phyloP scores from a whole-genome alignment of 768 basidiomycete species.

The Serendipita sp. region DNA sequence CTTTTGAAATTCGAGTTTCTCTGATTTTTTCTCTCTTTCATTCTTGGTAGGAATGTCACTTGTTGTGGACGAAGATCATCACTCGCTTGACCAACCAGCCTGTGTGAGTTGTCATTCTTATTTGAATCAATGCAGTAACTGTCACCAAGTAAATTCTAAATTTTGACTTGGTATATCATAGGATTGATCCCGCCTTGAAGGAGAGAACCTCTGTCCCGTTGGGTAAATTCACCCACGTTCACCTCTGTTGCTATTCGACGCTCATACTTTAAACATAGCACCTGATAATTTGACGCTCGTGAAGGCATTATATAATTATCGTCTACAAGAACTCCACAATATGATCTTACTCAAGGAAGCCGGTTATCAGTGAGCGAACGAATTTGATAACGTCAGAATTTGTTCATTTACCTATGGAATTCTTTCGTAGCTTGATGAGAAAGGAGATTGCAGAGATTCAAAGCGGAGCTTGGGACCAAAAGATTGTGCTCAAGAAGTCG shows the following conservation, averaged over 20 bases:
- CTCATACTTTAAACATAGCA: neutral
- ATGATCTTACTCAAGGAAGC: neutral
- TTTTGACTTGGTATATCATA: neutral
- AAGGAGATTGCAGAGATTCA: neutral
- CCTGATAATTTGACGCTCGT: neutral
- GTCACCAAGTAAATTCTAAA: neutral
- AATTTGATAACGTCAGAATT: neutral
- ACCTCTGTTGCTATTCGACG: neutral
- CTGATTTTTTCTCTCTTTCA: neutral
- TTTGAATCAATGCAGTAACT: too few species aligned
- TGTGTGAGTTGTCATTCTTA: neutral
- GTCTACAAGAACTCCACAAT: neutral
- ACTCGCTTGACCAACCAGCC: neutral
- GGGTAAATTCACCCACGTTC: neutral
- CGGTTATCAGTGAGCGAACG: neutral
- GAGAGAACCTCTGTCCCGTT: neutral
- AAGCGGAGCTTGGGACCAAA: conserved; percentile 1
- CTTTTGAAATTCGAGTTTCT: too few species aligned
- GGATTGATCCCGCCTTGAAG: neutral
- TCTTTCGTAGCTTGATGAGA: neutral
- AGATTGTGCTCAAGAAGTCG: neutral
- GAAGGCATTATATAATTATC: neutral
- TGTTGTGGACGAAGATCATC: neutral
- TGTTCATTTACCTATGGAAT: neutral
- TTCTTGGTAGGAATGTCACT: neutral